These are phyloP conservation scores for Tagetes erecta DNA, from an alignment of 129 eudicot species.

Conservation along the genomic window DNA sequence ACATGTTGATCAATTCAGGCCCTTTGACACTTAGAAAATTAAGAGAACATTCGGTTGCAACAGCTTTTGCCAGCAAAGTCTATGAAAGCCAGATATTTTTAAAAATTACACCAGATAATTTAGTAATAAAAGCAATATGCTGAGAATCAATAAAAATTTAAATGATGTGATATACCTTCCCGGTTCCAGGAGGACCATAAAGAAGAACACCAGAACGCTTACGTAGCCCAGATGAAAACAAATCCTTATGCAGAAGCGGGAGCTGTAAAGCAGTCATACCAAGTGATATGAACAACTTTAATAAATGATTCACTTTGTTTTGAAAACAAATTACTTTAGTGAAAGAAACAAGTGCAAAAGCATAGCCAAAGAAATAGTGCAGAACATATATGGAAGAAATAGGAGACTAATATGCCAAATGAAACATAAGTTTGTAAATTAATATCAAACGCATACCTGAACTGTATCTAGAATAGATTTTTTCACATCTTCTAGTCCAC, in stretches of 20 bases:
- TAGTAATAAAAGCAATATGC: background rate
- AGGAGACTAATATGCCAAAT: background rate
- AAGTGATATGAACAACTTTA: conserved; percentile 10
- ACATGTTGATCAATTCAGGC: conserved; percentile 97
- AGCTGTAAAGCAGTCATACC: conserved; percentile 50
- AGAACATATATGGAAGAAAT: background rate
- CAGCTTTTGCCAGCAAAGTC: conserved; percentile 98
- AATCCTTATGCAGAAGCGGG: conserved; percentile 90
- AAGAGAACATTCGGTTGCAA: conserved; percentile 96
- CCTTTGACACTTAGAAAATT: conserved; percentile 97
- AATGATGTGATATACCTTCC: conserved; percentile 60
- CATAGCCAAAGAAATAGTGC: background rate
- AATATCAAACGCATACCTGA: conserved; percentile 53
- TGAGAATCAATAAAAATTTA: background rate
- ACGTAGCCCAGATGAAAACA: conserved; percentile 94
- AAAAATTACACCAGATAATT: background rate
- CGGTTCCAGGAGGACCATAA: conserved; percentile 98
- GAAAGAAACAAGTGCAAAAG: conserved; percentile 18
- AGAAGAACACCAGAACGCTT: conserved; percentile 98
- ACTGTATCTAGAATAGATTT: conserved; percentile 93
- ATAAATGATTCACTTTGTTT: background rate
- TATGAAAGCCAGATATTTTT: conserved; percentile 20
- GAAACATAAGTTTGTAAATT: background rate
- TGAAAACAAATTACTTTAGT: background rate
- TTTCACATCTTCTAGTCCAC: conserved; percentile 98